Conservation (phyloP, 306 rosid species). For the Citrullus colocynthis region DNA sequence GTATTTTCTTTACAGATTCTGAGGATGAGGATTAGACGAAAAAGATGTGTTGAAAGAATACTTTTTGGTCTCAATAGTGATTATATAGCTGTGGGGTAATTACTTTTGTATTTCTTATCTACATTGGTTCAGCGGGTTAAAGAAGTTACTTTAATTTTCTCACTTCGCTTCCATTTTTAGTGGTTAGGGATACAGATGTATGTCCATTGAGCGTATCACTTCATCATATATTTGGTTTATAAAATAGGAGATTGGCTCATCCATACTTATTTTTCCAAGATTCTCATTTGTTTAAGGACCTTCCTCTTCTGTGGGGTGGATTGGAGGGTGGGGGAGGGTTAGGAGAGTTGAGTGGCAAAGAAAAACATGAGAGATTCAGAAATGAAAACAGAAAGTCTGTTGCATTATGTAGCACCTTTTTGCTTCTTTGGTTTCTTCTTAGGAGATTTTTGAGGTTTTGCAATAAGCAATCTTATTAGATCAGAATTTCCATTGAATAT, state of each 20-base stretch:
- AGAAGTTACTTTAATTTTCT: slow-evolving; percentile 3
- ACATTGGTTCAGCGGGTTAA: background rate
- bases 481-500: background rate
- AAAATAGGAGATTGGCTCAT: background rate
- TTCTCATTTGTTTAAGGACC: background rate
- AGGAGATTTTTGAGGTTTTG: background rate
- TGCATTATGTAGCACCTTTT: background rate
- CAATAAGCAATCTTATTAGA: background rate
- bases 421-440: background rate
- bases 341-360: background rate
- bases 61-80: slow-evolving; percentile 17
- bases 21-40: slow-evolving; percentile 64
- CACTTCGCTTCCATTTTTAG: background rate
- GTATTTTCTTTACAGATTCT: slow-evolving; percentile 57
- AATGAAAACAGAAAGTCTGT: background rate
- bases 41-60: slow-evolving; percentile 21
- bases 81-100: slow-evolving; percentile 21
- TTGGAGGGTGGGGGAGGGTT: background rate
- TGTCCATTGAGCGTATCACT: slow-evolving; percentile 1
- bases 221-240: background rate
- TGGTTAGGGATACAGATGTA: background rate
- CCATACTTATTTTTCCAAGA: background rate
- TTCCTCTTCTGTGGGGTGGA: background rate
- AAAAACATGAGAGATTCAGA: background rate
- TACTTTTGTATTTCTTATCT: slow-evolving; percentile 12